Conservation (phyloP, 192 early-diverging fungal species). For the Coemansia sp. region DNA sequence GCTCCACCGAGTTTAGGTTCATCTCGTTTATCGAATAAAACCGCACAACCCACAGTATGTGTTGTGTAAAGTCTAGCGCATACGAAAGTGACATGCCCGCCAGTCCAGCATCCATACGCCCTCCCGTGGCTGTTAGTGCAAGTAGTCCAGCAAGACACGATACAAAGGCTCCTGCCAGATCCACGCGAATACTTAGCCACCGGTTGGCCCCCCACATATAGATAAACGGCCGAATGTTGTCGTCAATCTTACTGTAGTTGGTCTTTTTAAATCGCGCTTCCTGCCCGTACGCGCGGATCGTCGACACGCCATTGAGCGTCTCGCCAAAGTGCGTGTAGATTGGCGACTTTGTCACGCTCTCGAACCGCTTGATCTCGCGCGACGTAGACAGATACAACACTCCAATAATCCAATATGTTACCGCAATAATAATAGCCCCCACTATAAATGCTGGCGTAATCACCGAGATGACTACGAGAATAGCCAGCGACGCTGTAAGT, state of each 20-base stretch:
- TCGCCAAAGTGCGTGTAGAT: slow-evolving; percentile 80
- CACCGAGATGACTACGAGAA: slow-evolving; percentile 59
- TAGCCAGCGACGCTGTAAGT: slow-evolving; percentile 55
- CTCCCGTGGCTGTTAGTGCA: slow-evolving; percentile 51
- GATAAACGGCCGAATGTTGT: slow-evolving; percentile 79
- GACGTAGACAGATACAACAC: slow-evolving; percentile 68
- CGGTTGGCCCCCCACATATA: slow-evolving; percentile 83
- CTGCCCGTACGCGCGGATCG: slow-evolving; percentile 78
- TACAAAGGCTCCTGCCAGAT: slow-evolving; percentile 52
- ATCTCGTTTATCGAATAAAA: slow-evolving; percentile 77
- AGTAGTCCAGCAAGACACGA: slow-evolving; percentile 66
- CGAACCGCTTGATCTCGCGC: slow-evolving; percentile 86
- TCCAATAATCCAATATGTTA: slow-evolving; percentile 67
- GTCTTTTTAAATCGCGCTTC: slow-evolving; percentile 59
- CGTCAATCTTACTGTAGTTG: slow-evolving; percentile 60
- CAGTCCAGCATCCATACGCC: slow-evolving; percentile 73
- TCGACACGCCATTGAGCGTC: slow-evolving; percentile 68
- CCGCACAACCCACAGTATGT: slow-evolving; percentile 77
- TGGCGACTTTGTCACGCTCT: slow-evolving; percentile 69
- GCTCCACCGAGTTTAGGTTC: slow-evolving; percentile 82
- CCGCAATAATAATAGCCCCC: slow-evolving; percentile 68
- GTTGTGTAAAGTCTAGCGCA: slow-evolving; percentile 76
- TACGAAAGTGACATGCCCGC: slow-evolving; percentile 82
- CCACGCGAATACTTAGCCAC: slow-evolving; percentile 84
- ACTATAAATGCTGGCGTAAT: slow-evolving; percentile 77